These are phyloP conservation scores for Heterobasidion parviporum DNA, from an alignment of 1,284 basidiomycete species.

Conservation along the genomic window DNA sequence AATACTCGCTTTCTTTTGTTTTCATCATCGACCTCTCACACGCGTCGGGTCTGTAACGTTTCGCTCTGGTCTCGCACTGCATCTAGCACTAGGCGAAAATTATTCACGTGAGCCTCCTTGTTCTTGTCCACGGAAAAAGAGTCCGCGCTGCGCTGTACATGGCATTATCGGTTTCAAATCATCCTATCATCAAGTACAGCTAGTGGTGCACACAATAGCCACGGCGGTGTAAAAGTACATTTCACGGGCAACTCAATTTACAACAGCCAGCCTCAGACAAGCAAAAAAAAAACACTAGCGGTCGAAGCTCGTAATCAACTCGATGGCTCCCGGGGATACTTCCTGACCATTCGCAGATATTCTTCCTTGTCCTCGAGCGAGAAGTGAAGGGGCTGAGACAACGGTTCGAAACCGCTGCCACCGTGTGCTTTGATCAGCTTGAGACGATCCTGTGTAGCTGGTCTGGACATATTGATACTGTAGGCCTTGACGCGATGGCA, in stretches of 20 bases:
- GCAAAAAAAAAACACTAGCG: no score
- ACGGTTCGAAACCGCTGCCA: conserved; percentile 27
- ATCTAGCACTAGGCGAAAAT: not conserved
- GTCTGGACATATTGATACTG: conserved; percentile 37
- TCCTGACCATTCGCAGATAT: conserved; percentile 25
- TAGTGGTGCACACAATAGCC: no score
- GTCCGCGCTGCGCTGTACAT: no score
- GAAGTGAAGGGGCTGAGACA: conserved; percentile 33
- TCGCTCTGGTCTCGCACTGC: not conserved
- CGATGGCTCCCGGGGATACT: conserved; percentile 27
- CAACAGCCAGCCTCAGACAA: no score
- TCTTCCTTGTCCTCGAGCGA: conserved; percentile 29
- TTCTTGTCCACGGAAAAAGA: no score
- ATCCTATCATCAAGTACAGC: no score
- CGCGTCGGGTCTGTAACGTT: not conserved
- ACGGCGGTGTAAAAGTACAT: no score
- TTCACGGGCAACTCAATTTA: no score
- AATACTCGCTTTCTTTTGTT: not conserved
- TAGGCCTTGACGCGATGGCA: conserved; percentile 47
- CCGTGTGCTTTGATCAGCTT: conserved; percentile 30
- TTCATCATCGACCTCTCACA: not conserved
- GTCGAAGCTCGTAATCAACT: not conserved
- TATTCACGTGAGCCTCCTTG: no score
- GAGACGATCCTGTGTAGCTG: conserved; percentile 34
- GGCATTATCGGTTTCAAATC: no score